Evolutionary conservation across 106 monocot species (phyloP).

Genomic region (Acanthochlamys bracteata): DNA sequence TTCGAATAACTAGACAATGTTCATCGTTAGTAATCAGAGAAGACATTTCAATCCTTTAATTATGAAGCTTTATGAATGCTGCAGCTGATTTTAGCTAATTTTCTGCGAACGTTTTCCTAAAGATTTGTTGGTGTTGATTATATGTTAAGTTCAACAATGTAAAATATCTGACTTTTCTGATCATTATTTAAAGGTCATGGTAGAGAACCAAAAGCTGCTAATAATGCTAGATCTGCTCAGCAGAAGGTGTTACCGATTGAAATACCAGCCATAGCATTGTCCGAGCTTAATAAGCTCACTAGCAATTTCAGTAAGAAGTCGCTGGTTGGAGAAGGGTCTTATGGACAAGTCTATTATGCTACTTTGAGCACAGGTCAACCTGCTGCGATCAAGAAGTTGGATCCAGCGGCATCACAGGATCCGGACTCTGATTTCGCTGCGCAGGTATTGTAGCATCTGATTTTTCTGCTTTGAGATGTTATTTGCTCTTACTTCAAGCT

Average conservation of each 20-base stretch:
- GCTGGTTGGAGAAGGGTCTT: constrained; percentile 84
- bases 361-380: constrained; percentile 40
- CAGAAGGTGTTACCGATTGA: constrained; percentile 68
- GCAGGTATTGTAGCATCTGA: constrained; percentile 25
- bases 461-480: neutral
- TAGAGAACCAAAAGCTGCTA: constrained; percentile 40
- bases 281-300: constrained; percentile 60
- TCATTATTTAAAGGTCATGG: constrained; percentile 32
- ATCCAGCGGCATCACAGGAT: constrained; percentile 51
- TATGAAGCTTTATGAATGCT: neutral
- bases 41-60: neutral
- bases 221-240: constrained; percentile 21
- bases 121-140: neutral
- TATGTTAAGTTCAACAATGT: too few species aligned
- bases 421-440: constrained; percentile 65
- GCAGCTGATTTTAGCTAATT: neutral
- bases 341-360: constrained; percentile 62
- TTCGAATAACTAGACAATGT: neutral
- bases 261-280: constrained; percentile 44
- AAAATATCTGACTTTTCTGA: too few species aligned
- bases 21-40: neutral
- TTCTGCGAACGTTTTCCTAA: neutral
- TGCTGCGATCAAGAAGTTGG: constrained; percentile 76
- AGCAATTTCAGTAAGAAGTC: constrained; percentile 55
- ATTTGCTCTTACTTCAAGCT: neutral